phyloP scores from a whole-genome alignment of 1,139 yeast genomes.

The Candida sanyaensis region DNA sequence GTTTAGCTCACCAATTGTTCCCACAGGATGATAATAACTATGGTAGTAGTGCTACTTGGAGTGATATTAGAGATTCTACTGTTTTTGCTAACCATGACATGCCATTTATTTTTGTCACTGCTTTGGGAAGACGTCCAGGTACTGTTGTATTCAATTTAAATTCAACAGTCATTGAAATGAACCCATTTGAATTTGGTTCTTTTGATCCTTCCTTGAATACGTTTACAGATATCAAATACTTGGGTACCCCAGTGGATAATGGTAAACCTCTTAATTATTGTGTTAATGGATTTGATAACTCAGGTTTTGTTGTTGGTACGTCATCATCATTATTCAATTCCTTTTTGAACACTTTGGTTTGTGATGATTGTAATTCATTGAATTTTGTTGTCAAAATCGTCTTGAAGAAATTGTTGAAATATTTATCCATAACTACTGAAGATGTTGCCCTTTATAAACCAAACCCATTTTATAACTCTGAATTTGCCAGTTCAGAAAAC shows the following conservation, averaged over 20 bases:
- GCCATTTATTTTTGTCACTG: constrained; percentile 42
- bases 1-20: constrained; percentile 40
- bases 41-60: constrained; percentile 30
- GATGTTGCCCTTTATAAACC: constrained; percentile 48
- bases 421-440: constrained; percentile 39
- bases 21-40: constrained; percentile 25
- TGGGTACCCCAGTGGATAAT: constrained; percentile 61
- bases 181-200: constrained; percentile 47
- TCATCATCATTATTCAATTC: constrained; percentile 80
- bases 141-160: constrained; percentile 33
- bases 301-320: constrained; percentile 79
- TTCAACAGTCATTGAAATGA: constrained; percentile 42
- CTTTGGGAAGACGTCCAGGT: constrained; percentile 40
- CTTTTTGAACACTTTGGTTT: constrained; percentile 60
- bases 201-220: constrained; percentile 42
- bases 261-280: constrained; percentile 57
- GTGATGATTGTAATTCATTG: constrained; percentile 45
- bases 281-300: constrained; percentile 73
- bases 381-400: constrained; percentile 50
- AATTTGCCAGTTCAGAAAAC: constrained; percentile 36
- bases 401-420: constrained; percentile 42
- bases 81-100: constrained; percentile 34
- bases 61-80: constrained; percentile 30
- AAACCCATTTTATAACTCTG: constrained; percentile 52
- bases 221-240: constrained; percentile 37